A percentile compares a stretch with the other conserved stretches of the same genome.
Evolutionary conservation across 768 basidiomycete species (phyloP).

Genomic region (Trametes meyenii): DNA sequence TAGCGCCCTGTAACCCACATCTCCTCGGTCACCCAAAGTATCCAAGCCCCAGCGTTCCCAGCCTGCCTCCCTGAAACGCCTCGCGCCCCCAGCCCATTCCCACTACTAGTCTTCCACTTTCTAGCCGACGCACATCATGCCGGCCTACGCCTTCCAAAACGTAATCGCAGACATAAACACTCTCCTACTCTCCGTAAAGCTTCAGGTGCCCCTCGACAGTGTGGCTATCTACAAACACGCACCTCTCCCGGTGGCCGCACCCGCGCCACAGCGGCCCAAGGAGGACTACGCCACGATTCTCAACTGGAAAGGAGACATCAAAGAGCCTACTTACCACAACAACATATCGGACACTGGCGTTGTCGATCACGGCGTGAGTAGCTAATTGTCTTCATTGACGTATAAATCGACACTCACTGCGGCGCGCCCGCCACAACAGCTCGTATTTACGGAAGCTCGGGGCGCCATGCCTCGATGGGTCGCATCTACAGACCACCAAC

Average conservation of each 20-base stretch:
- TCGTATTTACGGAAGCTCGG: background rate
- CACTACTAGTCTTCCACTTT: background rate
- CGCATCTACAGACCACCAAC: background rate
- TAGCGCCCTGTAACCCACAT: background rate
- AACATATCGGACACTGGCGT: background rate
- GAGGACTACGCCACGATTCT: conserved; percentile 10
- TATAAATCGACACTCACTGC: background rate
- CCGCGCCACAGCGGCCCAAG: conserved; percentile 11
- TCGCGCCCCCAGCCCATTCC: conserved; percentile 5
- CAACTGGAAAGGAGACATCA: background rate
- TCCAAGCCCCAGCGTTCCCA: background rate
- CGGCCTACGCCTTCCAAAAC: background rate
- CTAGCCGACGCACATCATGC: conserved; percentile 11
- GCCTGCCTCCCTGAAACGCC: background rate
- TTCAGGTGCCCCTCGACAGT: background rate
- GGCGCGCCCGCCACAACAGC: conserved; percentile 4
- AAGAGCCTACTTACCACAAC: background rate
- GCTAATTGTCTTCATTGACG: background rate
- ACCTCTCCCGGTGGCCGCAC: background rate
- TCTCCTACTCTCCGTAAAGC: background rate
- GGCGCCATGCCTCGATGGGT: background rate
- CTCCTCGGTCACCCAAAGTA: background rate
- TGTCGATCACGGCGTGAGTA: background rate
- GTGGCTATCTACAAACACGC: background rate
- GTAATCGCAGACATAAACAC: conserved; percentile 5